Percentiles rank a stretch among this genome's conserved stretches.
These are phyloP conservation scores for Conringia planisiliqua DNA, from an alignment of 345 rosid species.

Conservation along the genomic window DNA sequence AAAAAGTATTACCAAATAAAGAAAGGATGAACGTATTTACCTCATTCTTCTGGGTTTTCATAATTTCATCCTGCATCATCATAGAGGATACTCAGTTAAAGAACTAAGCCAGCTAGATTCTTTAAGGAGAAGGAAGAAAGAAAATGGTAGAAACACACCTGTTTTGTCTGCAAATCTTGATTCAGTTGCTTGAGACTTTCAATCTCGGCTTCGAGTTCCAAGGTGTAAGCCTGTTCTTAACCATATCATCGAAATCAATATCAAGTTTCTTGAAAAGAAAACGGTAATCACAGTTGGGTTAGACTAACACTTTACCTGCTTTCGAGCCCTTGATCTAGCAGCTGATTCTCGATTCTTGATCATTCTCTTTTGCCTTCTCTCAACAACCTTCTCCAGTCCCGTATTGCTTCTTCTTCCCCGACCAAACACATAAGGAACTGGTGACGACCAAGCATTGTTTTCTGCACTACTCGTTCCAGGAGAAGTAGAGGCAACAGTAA, in stretches of 20 bases:
- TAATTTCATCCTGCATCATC: constrained; percentile 54
- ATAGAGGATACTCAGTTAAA: constrained; percentile 11
- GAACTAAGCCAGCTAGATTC: not conserved
- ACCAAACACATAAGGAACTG: constrained; percentile 68
- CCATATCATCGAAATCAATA: constrained; percentile 2
- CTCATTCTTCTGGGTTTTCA: constrained; percentile 55
- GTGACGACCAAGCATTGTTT: constrained; percentile 73
- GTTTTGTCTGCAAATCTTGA: constrained; percentile 66
- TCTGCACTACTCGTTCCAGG: constrained; percentile 70
- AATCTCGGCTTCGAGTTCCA: constrained; percentile 89
- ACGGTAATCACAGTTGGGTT: not conserved
- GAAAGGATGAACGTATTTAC: constrained; percentile 19
- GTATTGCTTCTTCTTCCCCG: constrained; percentile 68
- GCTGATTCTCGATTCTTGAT: constrained; percentile 97
- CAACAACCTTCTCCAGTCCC: constrained; percentile 79
- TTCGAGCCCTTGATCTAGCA: constrained; percentile 96
- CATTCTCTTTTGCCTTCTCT: constrained; percentile 99
- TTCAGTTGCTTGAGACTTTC: constrained; percentile 73
- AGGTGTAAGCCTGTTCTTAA: constrained; percentile 70
- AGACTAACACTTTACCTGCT: constrained; percentile 58
- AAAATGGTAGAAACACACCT: constrained; percentile 39
- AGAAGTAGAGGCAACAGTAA: constrained; percentile 46
- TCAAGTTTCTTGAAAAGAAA: not conserved
- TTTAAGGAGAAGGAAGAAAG: not conserved
- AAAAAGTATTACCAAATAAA: not conserved